phyloP scores from a whole-genome alignment of 1,284 basidiomycete species.

The Tylopilus sp. region DNA sequence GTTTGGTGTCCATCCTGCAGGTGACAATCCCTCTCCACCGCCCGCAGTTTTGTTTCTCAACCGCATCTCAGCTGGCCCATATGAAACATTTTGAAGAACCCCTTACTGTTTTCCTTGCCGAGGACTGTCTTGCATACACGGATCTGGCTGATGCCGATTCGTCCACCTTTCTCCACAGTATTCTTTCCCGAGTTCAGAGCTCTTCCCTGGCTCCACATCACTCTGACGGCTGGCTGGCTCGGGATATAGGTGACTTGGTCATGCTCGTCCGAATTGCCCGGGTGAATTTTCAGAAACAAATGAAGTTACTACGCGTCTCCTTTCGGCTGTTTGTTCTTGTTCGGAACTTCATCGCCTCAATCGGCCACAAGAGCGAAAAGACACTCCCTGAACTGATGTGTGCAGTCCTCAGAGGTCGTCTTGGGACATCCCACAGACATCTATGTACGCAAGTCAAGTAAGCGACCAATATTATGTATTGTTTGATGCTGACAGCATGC shows the following conservation, averaged over 20 bases:
- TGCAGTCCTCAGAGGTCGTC: slow-evolving; percentile 40
- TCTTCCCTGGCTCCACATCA: slow-evolving; percentile 12
- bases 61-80: slow-evolving; percentile 47
- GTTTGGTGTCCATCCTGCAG: slow-evolving; percentile 55
- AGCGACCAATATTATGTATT: slow-evolving; percentile 9
- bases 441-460: slow-evolving; percentile 48
- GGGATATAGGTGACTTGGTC: slow-evolving; percentile 32
- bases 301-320: slow-evolving; percentile 42
- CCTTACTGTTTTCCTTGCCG: slow-evolving; percentile 41
- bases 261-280: slow-evolving; percentile 39
- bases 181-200: slow-evolving; percentile 38
- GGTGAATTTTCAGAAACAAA: slow-evolving; percentile 32
- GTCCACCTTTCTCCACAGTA: slow-evolving; percentile 39
- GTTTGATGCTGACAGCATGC: background rate
- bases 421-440: slow-evolving; percentile 41
- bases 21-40: slow-evolving; percentile 32
- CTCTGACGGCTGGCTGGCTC: slow-evolving; percentile 18
- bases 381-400: slow-evolving; percentile 34
- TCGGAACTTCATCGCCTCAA: slow-evolving; percentile 39
- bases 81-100: slow-evolving; percentile 68
- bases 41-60: slow-evolving; percentile 3
- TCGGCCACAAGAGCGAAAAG: slow-evolving; percentile 39
- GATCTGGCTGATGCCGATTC: slow-evolving; percentile 22
- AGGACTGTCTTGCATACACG: slow-evolving; percentile 15
- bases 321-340: slow-evolving; percentile 45